A percentile compares a stretch with the other conserved stretches of the same genome.
Evolutionary conservation across 2,329 filamentous ascomycete genomes (phyloP).

Genomic region (Fusarium tuaranense): DNA sequence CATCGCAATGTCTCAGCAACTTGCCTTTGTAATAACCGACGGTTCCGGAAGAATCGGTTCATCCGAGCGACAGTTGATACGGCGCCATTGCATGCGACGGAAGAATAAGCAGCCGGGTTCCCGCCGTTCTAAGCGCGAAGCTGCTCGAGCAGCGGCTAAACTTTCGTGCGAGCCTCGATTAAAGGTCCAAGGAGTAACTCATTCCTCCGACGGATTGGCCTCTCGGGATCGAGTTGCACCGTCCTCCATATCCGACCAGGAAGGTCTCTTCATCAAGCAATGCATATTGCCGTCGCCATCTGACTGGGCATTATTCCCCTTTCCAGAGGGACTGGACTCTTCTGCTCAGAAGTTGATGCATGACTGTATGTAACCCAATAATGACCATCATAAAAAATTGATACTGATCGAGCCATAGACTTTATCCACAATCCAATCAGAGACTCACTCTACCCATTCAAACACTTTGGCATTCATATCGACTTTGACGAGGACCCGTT

Average conservation of each 20-base stretch:
- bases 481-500: neutral
- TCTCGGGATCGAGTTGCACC: neutral
- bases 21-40: neutral
- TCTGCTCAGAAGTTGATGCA: neutral
- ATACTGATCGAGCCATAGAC: neutral
- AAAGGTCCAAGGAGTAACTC: neutral
- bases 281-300: neutral
- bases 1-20: neutral
- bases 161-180: neutral
- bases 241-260: neutral
- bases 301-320: neutral
- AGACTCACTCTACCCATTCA: neutral
- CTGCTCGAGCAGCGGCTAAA: neutral
- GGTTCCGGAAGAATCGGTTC: neutral
- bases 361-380: neutral
- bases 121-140: neutral
- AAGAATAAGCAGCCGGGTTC: conserved; percentile 4
- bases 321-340: neutral
- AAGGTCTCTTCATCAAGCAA: neutral
- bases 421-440: neutral
- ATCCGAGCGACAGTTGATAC: neutral
- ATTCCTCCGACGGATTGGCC: neutral
- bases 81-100: conserved; percentile 1
- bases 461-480: neutral
- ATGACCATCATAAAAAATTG: fast-evolving